These are phyloP conservation scores for Mikania micrantha DNA, from an alignment of 129 eudicot species.

Conservation along the genomic window DNA sequence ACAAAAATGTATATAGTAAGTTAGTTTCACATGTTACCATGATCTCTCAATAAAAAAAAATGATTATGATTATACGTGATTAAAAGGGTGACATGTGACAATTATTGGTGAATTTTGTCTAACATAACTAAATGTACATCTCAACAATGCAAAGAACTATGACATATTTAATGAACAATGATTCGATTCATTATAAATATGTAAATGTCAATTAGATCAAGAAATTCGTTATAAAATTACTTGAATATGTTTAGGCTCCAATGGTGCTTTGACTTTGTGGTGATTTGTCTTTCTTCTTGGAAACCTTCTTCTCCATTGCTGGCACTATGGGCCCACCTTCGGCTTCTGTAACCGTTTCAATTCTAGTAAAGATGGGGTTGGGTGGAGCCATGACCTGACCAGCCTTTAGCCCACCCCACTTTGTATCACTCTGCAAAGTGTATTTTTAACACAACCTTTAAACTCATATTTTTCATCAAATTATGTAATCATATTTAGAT, in stretches of 20 bases:
- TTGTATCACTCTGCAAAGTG: slow-evolving; percentile 58
- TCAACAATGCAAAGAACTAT: slow-evolving; percentile 5
- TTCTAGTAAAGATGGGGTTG: slow-evolving; percentile 66
- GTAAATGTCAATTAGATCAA: not conserved
- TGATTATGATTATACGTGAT: no score
- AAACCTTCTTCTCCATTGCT: slow-evolving; percentile 40
- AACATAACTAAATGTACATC: no score
- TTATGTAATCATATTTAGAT: not conserved
- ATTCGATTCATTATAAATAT: not conserved
- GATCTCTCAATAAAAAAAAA: no score
- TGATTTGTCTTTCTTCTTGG: slow-evolving; percentile 48
- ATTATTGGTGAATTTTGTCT: no score
- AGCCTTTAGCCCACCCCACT: slow-evolving; percentile 88
- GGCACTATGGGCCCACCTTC: slow-evolving; percentile 24
- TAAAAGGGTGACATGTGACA: no score
- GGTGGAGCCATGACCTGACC: slow-evolving; percentile 82
- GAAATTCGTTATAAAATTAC: not conserved
- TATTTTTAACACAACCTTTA: not conserved
- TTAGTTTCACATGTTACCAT: no score
- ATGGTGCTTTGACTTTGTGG: slow-evolving; percentile 27
- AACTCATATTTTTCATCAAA: not conserved
- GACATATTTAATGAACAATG: not conserved
- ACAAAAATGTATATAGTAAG: no score
- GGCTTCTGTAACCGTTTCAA: slow-evolving; percentile 37
- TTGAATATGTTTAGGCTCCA: slow-evolving; percentile 29